Evolutionary conservation across 139 green algal species (phyloP), one percentile per base, ranked within the genome.

Genomic region (Tetradesmus obliquus): DNA sequence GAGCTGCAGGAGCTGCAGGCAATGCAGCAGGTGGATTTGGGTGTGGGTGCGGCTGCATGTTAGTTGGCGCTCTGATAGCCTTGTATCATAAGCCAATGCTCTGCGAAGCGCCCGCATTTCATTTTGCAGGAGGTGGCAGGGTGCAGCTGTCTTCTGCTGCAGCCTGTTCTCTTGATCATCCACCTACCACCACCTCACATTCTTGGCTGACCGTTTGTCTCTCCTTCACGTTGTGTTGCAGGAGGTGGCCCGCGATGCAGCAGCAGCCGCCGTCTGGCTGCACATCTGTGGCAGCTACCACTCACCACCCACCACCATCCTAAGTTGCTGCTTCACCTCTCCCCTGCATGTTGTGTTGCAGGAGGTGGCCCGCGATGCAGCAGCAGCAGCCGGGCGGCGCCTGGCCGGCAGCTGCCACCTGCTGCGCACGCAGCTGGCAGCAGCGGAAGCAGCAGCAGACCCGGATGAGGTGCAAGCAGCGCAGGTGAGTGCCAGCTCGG

Each of bases 171-270:
- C 32, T 45, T 45, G 32, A 45, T 45, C 32, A 45, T 45, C 32
- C 32, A 45, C 32, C 32, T 45, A 45, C 32, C 32, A 45, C 32
- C 32, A 45, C 32, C 32, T 45, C 32, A 45, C 32, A 45, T 45
- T 45, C 32, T 19, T 32, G 45, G 6, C 19, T 53, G 7, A n/a
- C 8, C 55, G 32, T 45, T 45, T 45, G 32, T 51, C 6, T 15
- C 7, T 4, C 57, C 74, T 89, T 22, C 69, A 8, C 22, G 13
- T 81, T 32, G 58, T 58, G 9, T 10, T 74, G 54, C 88, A 91
- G 88, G 88, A 87, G 24, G 19, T 92, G 66, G 89, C 88, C 10
- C 66, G 82, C 2, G 81, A 92, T 19, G 89, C 53, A 54, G 81
- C 60, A 54, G 89, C 51, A 12, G 89, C 89, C 10, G 45, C 45